Evolutionary conservation across 768 basidiomycete genomes (phyloP).

Genomic region (Russula olivacea): DNA sequence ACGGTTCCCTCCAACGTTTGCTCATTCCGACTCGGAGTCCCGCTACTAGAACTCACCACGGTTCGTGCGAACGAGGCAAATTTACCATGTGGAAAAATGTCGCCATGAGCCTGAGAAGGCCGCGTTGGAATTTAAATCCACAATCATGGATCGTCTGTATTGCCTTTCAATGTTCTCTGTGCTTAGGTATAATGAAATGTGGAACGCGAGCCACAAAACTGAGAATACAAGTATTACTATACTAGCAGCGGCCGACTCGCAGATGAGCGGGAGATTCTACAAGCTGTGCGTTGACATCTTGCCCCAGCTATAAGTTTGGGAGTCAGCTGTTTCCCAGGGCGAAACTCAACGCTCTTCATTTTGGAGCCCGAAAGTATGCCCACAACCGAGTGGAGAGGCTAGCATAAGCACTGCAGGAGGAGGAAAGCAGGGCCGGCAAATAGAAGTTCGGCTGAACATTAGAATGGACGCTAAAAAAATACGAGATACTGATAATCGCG

Average conservation of each 20-base stretch:
- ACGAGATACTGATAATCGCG: background rate
- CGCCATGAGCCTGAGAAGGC: background rate
- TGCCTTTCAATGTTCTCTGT: background rate
- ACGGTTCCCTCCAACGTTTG: background rate
- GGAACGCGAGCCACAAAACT: background rate
- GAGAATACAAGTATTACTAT: background rate
- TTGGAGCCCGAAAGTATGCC: background rate
- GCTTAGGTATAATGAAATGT: background rate
- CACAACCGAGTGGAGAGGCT: background rate
- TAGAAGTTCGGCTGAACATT: background rate
- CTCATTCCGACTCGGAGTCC: background rate
- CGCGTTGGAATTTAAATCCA: background rate
- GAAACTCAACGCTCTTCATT: too few species aligned
- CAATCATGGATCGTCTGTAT: background rate
- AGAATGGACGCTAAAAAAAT: background rate
- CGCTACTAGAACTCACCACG: background rate
- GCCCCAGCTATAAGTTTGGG: background rate
- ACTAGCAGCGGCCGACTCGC: background rate
- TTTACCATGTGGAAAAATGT: background rate
- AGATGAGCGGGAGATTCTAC: background rate
- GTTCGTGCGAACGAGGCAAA: background rate
- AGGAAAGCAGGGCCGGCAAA: background rate
- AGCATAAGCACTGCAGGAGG: background rate
- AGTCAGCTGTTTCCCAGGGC: background rate
- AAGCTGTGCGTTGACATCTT: background rate